A percentile compares a stretch with the other conserved stretches of the same genome.
These are phyloP conservation scores for Leucogyrophana mollusca DNA, from an alignment of 768 basidiomycete genomes.

Conservation along the genomic window DNA sequence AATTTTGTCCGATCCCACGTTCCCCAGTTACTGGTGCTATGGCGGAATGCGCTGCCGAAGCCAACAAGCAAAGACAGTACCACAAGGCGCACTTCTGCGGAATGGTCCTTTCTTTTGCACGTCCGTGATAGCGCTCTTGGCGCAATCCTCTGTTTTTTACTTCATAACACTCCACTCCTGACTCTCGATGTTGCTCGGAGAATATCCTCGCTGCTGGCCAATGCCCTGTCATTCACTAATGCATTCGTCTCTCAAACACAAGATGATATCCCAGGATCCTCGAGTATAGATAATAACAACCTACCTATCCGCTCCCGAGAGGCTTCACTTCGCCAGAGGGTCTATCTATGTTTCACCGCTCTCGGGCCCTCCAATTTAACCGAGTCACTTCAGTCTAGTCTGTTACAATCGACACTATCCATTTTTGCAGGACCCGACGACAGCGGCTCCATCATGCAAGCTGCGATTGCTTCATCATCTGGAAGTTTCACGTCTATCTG, in stretches of 20 bases:
- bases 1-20: slow-evolving; percentile 93
- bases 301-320: slow-evolving; percentile 76
- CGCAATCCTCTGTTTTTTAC: slow-evolving; percentile 85
- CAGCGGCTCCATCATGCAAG: slow-evolving; percentile 81
- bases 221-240: slow-evolving; percentile 87
- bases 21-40: slow-evolving; percentile 90
- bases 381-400: slow-evolving; percentile 75
- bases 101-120: slow-evolving; percentile 90
- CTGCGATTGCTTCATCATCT: slow-evolving; percentile 83
- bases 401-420: slow-evolving; percentile 79
- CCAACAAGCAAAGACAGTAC: slow-evolving; percentile 83
- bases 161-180: slow-evolving; percentile 76
- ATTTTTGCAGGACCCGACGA: slow-evolving; percentile 90
- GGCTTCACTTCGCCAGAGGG: slow-evolving; percentile 76
- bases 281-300: slow-evolving; percentile 29
- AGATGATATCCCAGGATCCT: slow-evolving; percentile 57
- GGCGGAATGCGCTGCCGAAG: slow-evolving; percentile 97
- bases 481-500: slow-evolving; percentile 85
- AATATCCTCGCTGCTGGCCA: slow-evolving; percentile 81
- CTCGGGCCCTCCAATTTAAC: slow-evolving; percentile 79
- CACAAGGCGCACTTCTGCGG: slow-evolving; percentile 62
- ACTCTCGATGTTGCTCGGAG: slow-evolving; percentile 91
- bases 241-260: slow-evolving; percentile 72
- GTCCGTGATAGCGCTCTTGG: slow-evolving; percentile 89
- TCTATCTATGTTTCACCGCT: slow-evolving; percentile 86